Evolutionary conservation across 257 asterid genomes (phyloP), one percentile per base, ranked within the genome.

Genomic region (Galeopsis tetrahit): DNA sequence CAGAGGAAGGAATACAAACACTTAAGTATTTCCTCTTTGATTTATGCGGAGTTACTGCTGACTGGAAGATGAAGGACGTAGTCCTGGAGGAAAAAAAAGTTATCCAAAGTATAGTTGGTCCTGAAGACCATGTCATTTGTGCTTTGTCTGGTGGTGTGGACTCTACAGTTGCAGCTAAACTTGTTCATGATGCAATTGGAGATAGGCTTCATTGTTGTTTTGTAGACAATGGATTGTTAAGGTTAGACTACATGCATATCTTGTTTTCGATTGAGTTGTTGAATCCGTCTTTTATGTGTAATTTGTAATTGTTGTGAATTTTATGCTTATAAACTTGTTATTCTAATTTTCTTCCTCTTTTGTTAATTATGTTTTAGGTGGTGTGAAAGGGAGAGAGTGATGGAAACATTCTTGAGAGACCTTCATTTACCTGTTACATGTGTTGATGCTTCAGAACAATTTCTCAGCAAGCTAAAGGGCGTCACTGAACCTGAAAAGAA

Each of bases 81-180:
- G 84, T 95, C 7, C 92, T 88, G n/a, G 94, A 95, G 81, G 98
- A 90, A 83, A 70, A 88, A 10, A 85, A 87, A 76, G 79, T 84
- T 53, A 84, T 95, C 58, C 83, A 75, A 63, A 85, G 46, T 49
- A 87, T 81, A 36, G 99, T 95, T 7, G 91, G 88, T 35, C 71
- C 87, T 59, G 94, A 86, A 39, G 98, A 92, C 42, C 98, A 85
- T 59, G 99, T 95, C 35, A 95, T 95, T 32, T 95, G 99, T 87
- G 99, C 97, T 3, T 78, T 92, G 63, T 95, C 99, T 55, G 99
- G 99, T 44, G 99, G 98, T 14, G 99, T 95, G 4, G 99, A 95
- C 83, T 92, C 99, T 32, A 85, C 98, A 3, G 99, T 95, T 56
- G 98, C 99, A 13, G 99, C 96, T 56, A 92, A 96, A 33, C 92